Conservation (phyloP, 2,329 filamentous ascomycete species). For the Apiospora rasikravindrae region DNA sequence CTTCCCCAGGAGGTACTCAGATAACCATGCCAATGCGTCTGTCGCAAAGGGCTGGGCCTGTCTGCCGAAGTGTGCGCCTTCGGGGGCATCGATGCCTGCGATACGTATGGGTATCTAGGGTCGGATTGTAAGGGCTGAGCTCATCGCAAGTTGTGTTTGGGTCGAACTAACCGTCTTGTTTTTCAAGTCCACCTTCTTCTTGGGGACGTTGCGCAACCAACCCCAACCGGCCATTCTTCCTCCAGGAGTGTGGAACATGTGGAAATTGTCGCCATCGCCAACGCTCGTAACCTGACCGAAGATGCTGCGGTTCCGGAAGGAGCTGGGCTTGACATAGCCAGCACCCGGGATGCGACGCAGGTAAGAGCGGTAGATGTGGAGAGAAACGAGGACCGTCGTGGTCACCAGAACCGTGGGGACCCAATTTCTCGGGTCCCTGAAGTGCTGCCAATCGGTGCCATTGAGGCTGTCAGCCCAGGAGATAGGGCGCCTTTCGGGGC, state of each 20-base stretch:
- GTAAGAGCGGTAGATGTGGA: constrained; percentile 74
- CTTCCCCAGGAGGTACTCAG: constrained; percentile 69
- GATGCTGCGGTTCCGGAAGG: constrained; percentile 76
- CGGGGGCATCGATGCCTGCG: constrained; percentile 91
- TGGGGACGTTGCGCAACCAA: constrained; percentile 81
- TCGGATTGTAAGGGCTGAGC: neutral
- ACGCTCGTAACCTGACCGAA: constrained; percentile 91
- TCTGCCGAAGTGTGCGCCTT: constrained; percentile 89
- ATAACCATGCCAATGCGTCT: constrained; percentile 85
- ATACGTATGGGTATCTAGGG: constrained; percentile 82
- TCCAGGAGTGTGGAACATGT: constrained; percentile 93
- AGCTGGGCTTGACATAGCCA: constrained; percentile 73
- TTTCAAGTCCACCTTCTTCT: constrained; percentile 69
- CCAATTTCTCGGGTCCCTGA: constrained; percentile 59
- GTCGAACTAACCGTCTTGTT: constrained; percentile 71
- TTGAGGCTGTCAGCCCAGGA: constrained; percentile 51
- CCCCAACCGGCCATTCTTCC: constrained; percentile 87
- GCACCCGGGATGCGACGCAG: constrained; percentile 84
- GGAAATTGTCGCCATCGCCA: constrained; percentile 95
- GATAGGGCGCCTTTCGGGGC: constrained; percentile 41
- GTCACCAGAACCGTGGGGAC: constrained; percentile 60
- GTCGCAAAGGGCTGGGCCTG: constrained; percentile 82
- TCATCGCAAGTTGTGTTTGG: neutral
- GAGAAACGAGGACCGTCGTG: constrained; percentile 56
- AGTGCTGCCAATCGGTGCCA: constrained; percentile 58